A percentile compares a stretch with the other conserved stretches of the same genome.
These are phyloP conservation scores for Ascochyta rabiei DNA, from an alignment of 2,329 filamentous ascomycete genomes.

Conservation along the genomic window DNA sequence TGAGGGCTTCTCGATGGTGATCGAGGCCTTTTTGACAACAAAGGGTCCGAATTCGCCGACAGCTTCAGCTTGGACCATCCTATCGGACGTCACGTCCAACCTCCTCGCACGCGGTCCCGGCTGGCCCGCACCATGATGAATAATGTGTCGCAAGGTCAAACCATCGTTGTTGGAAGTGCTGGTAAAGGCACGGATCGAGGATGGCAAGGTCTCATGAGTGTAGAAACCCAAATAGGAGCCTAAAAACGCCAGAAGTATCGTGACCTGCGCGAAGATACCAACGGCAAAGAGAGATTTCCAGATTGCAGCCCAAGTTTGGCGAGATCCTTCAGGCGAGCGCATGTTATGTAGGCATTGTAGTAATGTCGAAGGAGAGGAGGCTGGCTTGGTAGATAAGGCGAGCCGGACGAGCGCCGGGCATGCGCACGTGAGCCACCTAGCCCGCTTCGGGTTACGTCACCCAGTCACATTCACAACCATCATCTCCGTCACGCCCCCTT, in stretches of 20 bases:
- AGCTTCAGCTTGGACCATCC: slow-evolving; percentile 28
- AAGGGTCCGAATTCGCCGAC: slow-evolving; percentile 38
- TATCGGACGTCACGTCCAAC: slow-evolving; percentile 38
- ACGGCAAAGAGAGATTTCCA: slow-evolving; percentile 21
- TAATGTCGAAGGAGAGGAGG: slow-evolving; percentile 14
- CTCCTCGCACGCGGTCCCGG: slow-evolving; percentile 41
- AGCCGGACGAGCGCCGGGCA: slow-evolving; percentile 3
- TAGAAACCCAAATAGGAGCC: slow-evolving; percentile 20
- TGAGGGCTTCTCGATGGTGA: slow-evolving; percentile 40
- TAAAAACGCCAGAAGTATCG: slow-evolving; percentile 23
- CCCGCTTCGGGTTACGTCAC: slow-evolving; percentile 11
- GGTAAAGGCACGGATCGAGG: slow-evolving; percentile 8
- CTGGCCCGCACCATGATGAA: slow-evolving; percentile 45
- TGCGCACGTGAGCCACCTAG: slow-evolving; percentile 10
- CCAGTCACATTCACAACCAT: slow-evolving; percentile 1
- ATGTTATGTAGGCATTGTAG: slow-evolving; percentile 29
- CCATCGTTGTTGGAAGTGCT: slow-evolving; percentile 13
- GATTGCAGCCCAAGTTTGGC: slow-evolving; percentile 21
- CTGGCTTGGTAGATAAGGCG: slow-evolving; percentile 19
- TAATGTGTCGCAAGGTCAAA: slow-evolving; percentile 39
- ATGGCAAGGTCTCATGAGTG: slow-evolving; percentile 13
- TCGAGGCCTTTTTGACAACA: slow-evolving; percentile 33
- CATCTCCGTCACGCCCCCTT: slow-evolving; percentile 1
- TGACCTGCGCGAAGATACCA: slow-evolving; percentile 31
- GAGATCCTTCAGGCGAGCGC: slow-evolving; percentile 18